These are phyloP conservation scores for Ascochyta rabiei DNA, from an alignment of 2,329 filamentous ascomycete species.

Conservation along the genomic window DNA sequence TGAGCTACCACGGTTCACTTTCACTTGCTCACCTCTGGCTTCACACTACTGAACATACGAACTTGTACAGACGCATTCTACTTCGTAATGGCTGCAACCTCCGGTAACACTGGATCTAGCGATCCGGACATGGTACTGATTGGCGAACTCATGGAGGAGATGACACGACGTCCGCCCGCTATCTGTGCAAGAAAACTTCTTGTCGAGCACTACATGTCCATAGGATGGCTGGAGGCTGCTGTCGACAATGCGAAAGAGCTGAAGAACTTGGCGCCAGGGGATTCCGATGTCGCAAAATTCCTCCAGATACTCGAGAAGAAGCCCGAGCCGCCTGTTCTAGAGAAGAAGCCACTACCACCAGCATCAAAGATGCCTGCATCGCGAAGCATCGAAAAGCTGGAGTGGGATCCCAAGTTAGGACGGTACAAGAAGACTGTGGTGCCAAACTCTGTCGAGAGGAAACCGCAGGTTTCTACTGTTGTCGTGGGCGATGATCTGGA, in stretches of 20 bases:
- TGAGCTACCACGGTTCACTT: background rate
- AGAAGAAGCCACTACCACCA: slow-evolving; percentile 1
- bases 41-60: background rate
- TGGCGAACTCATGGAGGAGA: slow-evolving; percentile 40
- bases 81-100: slow-evolving; percentile 10
- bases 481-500: slow-evolving; percentile 28
- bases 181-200: slow-evolving; percentile 39
- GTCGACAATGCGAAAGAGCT: slow-evolving; percentile 37
- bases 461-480: background rate
- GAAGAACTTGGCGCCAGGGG: slow-evolving; percentile 26
- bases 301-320: slow-evolving; percentile 30
- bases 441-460: slow-evolving; percentile 4
- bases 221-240: slow-evolving; percentile 44
- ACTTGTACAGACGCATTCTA: background rate
- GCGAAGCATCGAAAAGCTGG: slow-evolving; percentile 3
- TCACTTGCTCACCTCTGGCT: background rate
- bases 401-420: slow-evolving; percentile 20
- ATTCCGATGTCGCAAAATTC: slow-evolving; percentile 33
- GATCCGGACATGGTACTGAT: slow-evolving; percentile 43
- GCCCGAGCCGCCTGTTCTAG: slow-evolving; percentile 25
- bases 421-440: slow-evolving; percentile 15
- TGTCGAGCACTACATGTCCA: slow-evolving; percentile 40
- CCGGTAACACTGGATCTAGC: slow-evolving; percentile 23
- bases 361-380: background rate
- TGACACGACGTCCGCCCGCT: slow-evolving; percentile 37